phyloP scores from a whole-genome alignment of 2,329 filamentous ascomycete genomes.

The Fusarium euwallaceae region DNA sequence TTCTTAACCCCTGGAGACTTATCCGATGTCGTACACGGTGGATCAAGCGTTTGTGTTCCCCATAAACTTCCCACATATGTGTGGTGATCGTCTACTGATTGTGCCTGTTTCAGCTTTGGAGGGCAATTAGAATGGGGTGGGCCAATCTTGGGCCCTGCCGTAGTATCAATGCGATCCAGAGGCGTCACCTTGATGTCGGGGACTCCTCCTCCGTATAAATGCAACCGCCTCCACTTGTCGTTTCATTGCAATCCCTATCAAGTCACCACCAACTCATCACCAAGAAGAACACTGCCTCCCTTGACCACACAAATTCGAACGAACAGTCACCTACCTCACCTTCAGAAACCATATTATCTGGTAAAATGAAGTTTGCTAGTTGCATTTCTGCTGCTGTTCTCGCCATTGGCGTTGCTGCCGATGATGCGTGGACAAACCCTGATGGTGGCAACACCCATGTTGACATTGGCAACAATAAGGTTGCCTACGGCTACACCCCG shows the following conservation, averaged over 20 bases:
- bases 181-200: neutral
- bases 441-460: conserved; percentile 7
- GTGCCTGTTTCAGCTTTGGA: neutral
- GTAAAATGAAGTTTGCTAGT: neutral
- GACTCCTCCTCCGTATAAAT: neutral
- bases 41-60: neutral
- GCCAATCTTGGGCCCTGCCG: neutral
- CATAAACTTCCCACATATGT: neutral
- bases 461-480: conserved; percentile 4
- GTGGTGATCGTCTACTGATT: neutral
- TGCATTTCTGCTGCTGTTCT: neutral
- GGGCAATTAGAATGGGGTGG: neutral
- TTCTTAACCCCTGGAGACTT: neutral
- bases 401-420: neutral
- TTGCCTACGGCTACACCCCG: neutral
- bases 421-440: conserved; percentile 1
- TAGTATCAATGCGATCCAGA: neutral
- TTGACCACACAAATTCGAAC: neutral
- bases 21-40: neutral
- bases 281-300: neutral
- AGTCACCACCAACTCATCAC: neutral
- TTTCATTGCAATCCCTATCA: neutral
- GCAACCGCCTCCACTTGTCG: neutral
- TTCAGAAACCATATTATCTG: neutral
- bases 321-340: neutral